These are phyloP conservation scores for Saccharum hybrid DNA, from an alignment of 202 grass and related monocot species.

Conservation along the genomic window DNA sequence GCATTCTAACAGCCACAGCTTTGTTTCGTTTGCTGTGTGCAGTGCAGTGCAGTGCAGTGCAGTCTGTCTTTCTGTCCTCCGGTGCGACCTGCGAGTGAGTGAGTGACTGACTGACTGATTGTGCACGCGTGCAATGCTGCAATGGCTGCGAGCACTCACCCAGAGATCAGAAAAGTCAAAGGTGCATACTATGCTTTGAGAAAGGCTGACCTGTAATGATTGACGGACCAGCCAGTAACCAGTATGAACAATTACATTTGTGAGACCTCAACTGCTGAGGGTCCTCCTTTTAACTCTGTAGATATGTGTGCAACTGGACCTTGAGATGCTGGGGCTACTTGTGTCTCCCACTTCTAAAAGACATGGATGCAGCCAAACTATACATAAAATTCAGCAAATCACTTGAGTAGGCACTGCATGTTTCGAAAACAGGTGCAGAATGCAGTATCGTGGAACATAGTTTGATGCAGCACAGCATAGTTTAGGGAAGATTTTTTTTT, in stretches of 20 bases:
- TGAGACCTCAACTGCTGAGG: conserved; percentile 36
- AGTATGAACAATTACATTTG: conserved; percentile 36
- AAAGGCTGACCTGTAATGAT: conserved; percentile 44
- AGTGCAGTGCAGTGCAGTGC: too few relatives aligned
- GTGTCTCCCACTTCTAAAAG: conserved; percentile 35
- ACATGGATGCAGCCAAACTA: conserved; percentile 18
- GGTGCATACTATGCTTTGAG: background rate
- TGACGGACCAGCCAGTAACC: conserved; percentile 28
- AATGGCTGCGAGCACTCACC: conserved; percentile 17
- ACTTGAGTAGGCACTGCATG: conserved; percentile 15
- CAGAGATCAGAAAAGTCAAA: conserved; percentile 38
- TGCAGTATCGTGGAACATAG: background rate
- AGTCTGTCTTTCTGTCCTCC: background rate
- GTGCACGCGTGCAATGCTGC: conserved; percentile 54
- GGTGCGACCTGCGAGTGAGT: background rate
- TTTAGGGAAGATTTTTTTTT: background rate
- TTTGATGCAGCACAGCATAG: background rate
- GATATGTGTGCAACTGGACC: conserved; percentile 13
- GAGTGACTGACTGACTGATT: background rate
- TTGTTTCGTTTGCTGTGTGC: conserved; percentile 9
- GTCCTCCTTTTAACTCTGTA: conserved; percentile 13
- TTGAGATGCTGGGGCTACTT: conserved; percentile 15
- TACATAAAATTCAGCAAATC: too few relatives aligned
- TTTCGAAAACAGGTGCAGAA: conserved; percentile 21
- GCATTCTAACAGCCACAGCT: conserved; percentile 25